phyloP scores from a whole-genome alignment of 768 basidiomycete species.

The Naganishia antarctica region DNA sequence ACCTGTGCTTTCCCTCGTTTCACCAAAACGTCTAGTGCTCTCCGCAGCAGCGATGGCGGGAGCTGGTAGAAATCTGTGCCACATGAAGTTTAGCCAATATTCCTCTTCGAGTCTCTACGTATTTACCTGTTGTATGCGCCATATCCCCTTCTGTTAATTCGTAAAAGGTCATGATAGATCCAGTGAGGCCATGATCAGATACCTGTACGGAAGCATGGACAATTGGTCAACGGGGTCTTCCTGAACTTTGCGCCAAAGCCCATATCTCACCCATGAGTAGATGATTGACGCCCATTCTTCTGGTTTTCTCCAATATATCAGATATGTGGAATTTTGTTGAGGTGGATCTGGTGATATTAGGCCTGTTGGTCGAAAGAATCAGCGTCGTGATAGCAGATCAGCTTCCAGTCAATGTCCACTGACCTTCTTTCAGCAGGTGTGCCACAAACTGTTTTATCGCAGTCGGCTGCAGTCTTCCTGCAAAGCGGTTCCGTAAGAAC shows the following conservation, averaged over 20 bases:
- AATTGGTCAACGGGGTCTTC: too few species aligned
- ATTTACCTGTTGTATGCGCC: conserved; percentile 44
- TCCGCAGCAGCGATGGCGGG: conserved; percentile 45
- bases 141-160: conserved; percentile 51
- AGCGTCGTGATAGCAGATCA: background rate
- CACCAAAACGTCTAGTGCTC: conserved; percentile 48
- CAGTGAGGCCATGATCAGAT: conserved; percentile 48
- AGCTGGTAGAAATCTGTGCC: conserved; percentile 49
- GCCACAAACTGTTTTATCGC: conserved; percentile 35
- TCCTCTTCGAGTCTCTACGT: background rate
- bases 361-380: conserved; percentile 27
- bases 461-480: conserved; percentile 39
- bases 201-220: conserved; percentile 39
- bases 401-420: background rate
- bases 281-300: conserved; percentile 51
- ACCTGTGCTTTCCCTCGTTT: conserved; percentile 52
- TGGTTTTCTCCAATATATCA: conserved; percentile 51
- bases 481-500: background rate
- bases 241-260: too few species aligned
- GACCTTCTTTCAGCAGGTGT: conserved; percentile 46
- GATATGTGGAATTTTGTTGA: conserved; percentile 41
- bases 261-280: conserved; percentile 50
- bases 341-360: conserved; percentile 41
- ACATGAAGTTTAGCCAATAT: background rate
- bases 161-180: conserved; percentile 52